Evolutionary conservation across 352 stramenopile species (phyloP), one percentile per base, ranked within the genome.

Genomic region (Phytopythium litorale): DNA sequence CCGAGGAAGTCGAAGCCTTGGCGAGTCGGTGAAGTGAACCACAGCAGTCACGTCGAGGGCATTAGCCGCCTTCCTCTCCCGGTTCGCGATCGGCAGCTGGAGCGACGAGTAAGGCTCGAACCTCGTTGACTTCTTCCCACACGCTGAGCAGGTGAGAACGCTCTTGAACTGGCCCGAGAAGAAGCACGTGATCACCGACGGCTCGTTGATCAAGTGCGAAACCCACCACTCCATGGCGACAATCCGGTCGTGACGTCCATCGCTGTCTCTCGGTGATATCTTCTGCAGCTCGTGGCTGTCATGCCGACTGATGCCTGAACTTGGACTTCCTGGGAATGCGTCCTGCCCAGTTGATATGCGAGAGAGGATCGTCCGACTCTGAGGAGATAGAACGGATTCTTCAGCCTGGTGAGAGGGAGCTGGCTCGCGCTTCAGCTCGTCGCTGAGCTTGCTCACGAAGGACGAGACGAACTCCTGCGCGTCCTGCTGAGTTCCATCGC

Each of bases 81-180:
- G 11, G 21, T 43, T 48, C 21, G 37, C 37, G 38, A 92, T 64
- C 13, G 81, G 83, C 19, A 92, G 62, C 48, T 89, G 75, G 8
- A 94, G 62, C 13, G 81, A 88, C n/a, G 81, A 92, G 61, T 97
- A 98, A 3, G 88, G 80, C 33, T 97, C 92, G 60, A 96, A 98
- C 5, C 87, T 78, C 15, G 82, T 72, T 6, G 78, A 93, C 12
- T 70, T 80, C 50, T 97, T 91, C 7, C 81, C 84, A 73, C 97
- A 99, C 1, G 58, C 68, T 30, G 76, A 71, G 64, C 97, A 99
- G 18, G 75, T 90, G 15, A 98, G 67, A 16, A 93, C 74, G 64
- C 87, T 97, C 71, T 98, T 98, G 74, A 98, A 99, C 73, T 99
- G 97, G 0, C 97, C 97, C 16, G 82, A 95, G 64, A 99, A 99